A percentile compares a stretch with the other conserved stretches of the same genome.
These are phyloP conservation scores for Salicornia ramosissima DNA, from an alignment of 148 eudicot genomes.

Conservation along the genomic window DNA sequence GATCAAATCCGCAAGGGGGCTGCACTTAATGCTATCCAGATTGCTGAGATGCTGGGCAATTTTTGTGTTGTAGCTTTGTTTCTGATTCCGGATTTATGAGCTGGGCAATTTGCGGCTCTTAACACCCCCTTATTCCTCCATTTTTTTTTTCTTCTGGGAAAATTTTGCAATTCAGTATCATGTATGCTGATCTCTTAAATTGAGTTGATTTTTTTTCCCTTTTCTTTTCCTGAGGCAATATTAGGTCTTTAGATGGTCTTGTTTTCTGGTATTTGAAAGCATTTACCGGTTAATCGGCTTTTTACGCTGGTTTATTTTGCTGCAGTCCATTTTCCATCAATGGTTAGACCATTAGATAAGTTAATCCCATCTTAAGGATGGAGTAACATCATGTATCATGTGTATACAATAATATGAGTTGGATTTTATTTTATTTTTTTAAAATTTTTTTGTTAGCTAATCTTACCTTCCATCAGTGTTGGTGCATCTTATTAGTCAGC, in stretches of 20 bases:
- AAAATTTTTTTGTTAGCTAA: no score
- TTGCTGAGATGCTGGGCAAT: conserved; percentile 71
- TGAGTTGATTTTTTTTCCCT: neutral
- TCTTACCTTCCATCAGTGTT: no score
- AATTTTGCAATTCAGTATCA: conserved; percentile 15
- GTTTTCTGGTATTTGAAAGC: neutral
- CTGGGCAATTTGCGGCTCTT: neutral
- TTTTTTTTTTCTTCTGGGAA: neutral
- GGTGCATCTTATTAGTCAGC: no score
- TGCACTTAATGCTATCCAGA: conserved; percentile 89
- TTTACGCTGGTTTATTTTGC: neutral
- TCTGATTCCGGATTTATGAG: conserved; percentile 6
- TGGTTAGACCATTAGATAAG: no score
- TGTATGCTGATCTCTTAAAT: neutral
- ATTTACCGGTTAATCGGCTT: neutral
- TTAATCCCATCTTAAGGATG: no score
- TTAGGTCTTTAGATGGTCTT: neutral
- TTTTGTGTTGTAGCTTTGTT: conserved; percentile 45
- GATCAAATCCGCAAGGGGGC: conserved; percentile 99
- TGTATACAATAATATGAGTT: no score
- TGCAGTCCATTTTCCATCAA: neutral
- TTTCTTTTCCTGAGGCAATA: neutral
- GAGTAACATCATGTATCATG: no score
- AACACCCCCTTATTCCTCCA: neutral
- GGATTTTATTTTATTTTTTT: no score